Evolutionary conservation across 2,329 filamentous ascomycete genomes (phyloP).

Genomic region (Aspergillus piperis): DNA sequence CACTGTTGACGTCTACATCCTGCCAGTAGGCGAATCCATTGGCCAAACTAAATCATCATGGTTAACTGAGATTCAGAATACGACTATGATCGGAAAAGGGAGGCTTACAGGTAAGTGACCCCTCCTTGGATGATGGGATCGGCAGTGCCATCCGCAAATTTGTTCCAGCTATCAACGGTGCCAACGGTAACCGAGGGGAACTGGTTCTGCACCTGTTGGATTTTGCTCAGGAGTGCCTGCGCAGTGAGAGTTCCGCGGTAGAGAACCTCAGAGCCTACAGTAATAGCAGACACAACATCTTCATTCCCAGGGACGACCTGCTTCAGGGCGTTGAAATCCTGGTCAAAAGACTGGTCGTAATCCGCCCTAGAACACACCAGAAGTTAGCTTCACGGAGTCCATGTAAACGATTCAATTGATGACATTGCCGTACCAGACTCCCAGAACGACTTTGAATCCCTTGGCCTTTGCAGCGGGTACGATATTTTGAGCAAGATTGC

Average conservation of each 20-base stretch:
- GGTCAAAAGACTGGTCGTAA: conserved; percentile 60
- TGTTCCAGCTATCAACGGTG: conserved; percentile 74
- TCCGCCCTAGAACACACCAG: conserved; percentile 54
- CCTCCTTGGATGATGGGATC: conserved; percentile 62
- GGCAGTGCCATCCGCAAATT: conserved; percentile 67
- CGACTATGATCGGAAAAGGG: background rate
- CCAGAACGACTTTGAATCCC: conserved; percentile 68
- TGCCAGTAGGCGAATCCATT: conserved; percentile 78
- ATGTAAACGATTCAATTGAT: background rate
- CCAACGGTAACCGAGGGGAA: conserved; percentile 61
- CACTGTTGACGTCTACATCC: conserved; percentile 59
- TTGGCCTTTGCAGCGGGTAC: conserved; percentile 66
- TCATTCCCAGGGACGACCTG: conserved; percentile 48
- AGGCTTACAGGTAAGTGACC: conserved; percentile 59
- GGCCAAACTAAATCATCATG: conserved; percentile 48
- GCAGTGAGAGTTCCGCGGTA: conserved; percentile 70
- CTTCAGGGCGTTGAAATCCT: conserved; percentile 62
- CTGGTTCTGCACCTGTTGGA: conserved; percentile 61
- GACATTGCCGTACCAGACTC: conserved; percentile 59
- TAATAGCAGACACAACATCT: conserved; percentile 66
- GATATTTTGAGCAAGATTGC: conserved; percentile 63
- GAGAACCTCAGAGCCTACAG: conserved; percentile 69
- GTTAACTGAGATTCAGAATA: background rate
- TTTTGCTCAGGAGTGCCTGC: conserved; percentile 60
- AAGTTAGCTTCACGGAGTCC: background rate